These are phyloP conservation scores for Ceratocystis alfenasii DNA, from an alignment of 2,329 filamentous ascomycete species.

Conservation along the genomic window DNA sequence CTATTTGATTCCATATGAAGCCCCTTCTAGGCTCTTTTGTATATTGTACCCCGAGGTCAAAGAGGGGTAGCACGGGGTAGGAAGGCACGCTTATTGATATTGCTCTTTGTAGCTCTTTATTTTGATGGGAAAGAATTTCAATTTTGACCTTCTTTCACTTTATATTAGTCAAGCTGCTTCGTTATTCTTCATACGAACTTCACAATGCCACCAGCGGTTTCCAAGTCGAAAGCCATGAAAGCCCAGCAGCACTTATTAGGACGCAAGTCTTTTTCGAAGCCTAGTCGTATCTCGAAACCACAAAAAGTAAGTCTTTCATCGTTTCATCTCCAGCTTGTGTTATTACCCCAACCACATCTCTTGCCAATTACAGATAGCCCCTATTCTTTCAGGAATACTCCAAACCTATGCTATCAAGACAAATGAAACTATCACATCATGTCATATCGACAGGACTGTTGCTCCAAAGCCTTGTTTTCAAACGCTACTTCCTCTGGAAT, in stretches of 20 bases:
- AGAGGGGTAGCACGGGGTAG: conserved; percentile 3
- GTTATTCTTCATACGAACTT: neutral
- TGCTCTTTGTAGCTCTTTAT: neutral
- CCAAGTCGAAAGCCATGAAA: neutral
- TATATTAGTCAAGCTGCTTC: neutral
- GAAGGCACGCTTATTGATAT: neutral
- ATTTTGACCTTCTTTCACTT: neutral
- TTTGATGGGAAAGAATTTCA: neutral
- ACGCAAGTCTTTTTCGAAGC: neutral
- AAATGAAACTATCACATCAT: neutral
- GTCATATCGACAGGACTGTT: neutral
- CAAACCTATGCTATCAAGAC: neutral
- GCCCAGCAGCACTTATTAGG: neutral
- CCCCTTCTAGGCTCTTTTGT: neutral
- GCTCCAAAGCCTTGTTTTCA: neutral
- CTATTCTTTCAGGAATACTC: neutral
- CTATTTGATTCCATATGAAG: conserved; percentile 1
- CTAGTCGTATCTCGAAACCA: neutral
- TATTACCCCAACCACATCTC: neutral
- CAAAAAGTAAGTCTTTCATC: neutral
- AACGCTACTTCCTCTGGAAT: neutral
- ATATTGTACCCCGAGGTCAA: neutral
- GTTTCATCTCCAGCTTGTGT: neutral
- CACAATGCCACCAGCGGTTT: neutral
- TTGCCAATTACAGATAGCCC: neutral